Conservation (phyloP, 108 stramenopile genomes). For the Chaetoceros muelleri region DNA sequence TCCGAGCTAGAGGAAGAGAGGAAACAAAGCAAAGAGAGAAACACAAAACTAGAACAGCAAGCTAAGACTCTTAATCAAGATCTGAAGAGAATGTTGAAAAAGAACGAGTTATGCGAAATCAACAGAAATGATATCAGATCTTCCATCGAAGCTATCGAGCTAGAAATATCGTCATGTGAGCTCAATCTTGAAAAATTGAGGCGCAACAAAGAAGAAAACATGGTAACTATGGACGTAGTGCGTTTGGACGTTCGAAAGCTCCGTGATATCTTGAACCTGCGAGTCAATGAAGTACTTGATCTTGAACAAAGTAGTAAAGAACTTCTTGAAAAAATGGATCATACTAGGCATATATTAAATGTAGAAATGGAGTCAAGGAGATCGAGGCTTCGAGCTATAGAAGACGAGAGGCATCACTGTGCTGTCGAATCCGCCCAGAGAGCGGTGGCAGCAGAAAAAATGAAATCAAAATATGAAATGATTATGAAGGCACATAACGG, state of each 20-base stretch:
- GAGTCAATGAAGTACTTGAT: conserved; percentile 51
- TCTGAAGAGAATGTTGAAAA: conserved; percentile 28
- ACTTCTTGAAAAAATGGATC: conserved; percentile 43
- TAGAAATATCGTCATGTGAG: conserved; percentile 60
- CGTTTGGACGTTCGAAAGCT: conserved; percentile 60
- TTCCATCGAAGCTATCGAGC: conserved; percentile 36
- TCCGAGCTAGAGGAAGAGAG: conserved; percentile 45
- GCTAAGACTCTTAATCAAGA: conserved; percentile 47
- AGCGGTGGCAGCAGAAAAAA: conserved; percentile 35
- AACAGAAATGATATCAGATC: conserved; percentile 19
- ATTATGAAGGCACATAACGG: conserved; percentile 12
- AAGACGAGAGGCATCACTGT: conserved; percentile 72
- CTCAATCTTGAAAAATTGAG: conserved; percentile 22
- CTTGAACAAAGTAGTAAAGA: conserved; percentile 62
- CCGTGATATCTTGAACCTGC: conserved; percentile 39
- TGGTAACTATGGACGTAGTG: conserved; percentile 69
- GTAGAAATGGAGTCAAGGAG: conserved; percentile 52
- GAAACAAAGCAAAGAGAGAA: conserved; percentile 23
- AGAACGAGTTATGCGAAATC: conserved; percentile 16
- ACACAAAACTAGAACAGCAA: conserved; percentile 45
- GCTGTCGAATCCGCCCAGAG: conserved; percentile 54
- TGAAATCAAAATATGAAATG: conserved; percentile 62
- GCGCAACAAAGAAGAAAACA: conserved; percentile 37
- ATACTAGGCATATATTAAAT: conserved; percentile 41
- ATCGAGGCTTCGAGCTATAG: conserved; percentile 36